Percentiles rank a stretch among this genome's conserved stretches.
phyloP scores from a whole-genome alignment of 768 basidiomycete species.

The Leucogyrophana mollusca region DNA sequence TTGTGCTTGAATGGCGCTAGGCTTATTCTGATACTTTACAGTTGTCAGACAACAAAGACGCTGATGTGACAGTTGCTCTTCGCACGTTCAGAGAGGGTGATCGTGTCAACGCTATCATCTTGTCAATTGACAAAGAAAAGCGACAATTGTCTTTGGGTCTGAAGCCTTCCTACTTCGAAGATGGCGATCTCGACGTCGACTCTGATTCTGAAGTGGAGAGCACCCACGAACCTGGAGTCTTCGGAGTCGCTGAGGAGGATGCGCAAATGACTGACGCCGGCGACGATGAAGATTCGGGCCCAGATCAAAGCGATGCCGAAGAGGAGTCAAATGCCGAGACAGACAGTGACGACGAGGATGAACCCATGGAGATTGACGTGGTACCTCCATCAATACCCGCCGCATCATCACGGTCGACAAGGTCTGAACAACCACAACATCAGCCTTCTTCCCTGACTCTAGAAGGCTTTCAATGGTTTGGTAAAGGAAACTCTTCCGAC shows the following conservation, averaged over 20 bases:
- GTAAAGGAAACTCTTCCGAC: slow-evolving; percentile 31
- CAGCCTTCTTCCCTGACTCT: slow-evolving; percentile 45
- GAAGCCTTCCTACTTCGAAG: slow-evolving; percentile 84
- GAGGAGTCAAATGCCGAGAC: slow-evolving; percentile 14
- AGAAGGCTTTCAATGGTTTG: slow-evolving; percentile 74
- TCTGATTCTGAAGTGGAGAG: slow-evolving; percentile 28
- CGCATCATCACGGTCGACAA: not conserved
- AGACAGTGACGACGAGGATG: slow-evolving; percentile 16
- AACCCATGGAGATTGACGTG: slow-evolving; percentile 19
- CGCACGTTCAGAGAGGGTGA: slow-evolving; percentile 86
- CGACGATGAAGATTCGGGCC: slow-evolving; percentile 8
- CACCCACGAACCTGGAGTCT: slow-evolving; percentile 5
- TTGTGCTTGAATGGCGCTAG: not conserved
- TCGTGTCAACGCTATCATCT: slow-evolving; percentile 74
- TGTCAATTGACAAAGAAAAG: slow-evolving; percentile 72
- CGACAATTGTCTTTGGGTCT: slow-evolving; percentile 79
- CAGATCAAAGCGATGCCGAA: slow-evolving; percentile 17
- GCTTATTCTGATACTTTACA: slow-evolving; percentile 26
- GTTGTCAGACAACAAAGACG: slow-evolving; percentile 87
- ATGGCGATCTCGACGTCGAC: slow-evolving; percentile 50
- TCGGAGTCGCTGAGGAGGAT: not conserved
- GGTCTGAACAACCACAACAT: not conserved
- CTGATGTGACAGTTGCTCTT: slow-evolving; percentile 75
- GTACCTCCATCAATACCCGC: not conserved
- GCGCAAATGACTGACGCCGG: slow-evolving; percentile 1